Evolutionary conservation across 2,329 filamentous ascomycete genomes (phyloP).

Genomic region (Nigrograna mackinnonii): DNA sequence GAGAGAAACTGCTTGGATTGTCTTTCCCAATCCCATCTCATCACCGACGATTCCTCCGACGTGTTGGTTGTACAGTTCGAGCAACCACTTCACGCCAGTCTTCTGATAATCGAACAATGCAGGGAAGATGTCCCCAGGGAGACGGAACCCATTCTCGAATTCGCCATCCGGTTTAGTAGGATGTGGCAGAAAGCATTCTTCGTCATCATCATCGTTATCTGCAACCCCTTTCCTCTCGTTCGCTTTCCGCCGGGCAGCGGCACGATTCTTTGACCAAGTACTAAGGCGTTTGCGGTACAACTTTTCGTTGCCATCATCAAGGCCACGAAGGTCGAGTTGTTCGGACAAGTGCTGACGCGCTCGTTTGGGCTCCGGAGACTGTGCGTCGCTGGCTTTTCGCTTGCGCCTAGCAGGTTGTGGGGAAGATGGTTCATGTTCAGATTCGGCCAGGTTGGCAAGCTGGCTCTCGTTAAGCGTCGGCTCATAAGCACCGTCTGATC

Average conservation of each 20-base stretch:
- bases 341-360: no score
- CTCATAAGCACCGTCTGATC: conserved; percentile 46
- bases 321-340: conserved; percentile 60
- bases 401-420: conserved; percentile 44
- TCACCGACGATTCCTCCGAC: conserved; percentile 96
- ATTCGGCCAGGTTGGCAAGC: conserved; percentile 42
- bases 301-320: conserved; percentile 89
- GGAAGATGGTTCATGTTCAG: conserved; percentile 41
- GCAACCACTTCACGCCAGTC: conserved; percentile 94
- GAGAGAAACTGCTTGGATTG: conserved; percentile 79
- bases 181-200: conserved; percentile 85
- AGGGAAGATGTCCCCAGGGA: conserved; percentile 92
- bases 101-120: conserved; percentile 97
- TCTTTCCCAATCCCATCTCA: conserved; percentile 99
- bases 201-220: conserved; percentile 38
- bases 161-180: conserved; percentile 77
- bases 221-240: conserved; percentile 35
- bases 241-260: conserved; percentile 59
- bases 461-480: conserved; percentile 45
- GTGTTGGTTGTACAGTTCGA: conserved; percentile 85
- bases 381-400: conserved; percentile 32
- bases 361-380: no score
- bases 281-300: conserved; percentile 76
- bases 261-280: conserved; percentile 71
- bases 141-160: conserved; percentile 74